phyloP scores from a whole-genome alignment of 352 stramenopile genomes.

The Globisporangium acanthophoron region DNA sequence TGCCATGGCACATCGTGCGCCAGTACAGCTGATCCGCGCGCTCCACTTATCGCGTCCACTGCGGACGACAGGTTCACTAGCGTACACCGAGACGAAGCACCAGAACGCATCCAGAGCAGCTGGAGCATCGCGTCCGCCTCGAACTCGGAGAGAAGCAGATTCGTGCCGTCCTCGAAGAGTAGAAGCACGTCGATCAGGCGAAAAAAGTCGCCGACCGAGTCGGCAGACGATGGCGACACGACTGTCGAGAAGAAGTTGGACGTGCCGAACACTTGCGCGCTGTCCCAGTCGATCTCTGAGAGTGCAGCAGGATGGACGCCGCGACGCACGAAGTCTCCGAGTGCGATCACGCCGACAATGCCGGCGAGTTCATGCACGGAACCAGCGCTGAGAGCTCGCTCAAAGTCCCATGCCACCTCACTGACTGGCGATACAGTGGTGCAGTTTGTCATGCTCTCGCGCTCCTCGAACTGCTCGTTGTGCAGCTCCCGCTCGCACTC shows the following conservation, averaged over 20 bases:
- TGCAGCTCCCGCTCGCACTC: constrained; percentile 62
- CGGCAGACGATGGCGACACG: neutral
- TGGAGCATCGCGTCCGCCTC: constrained; percentile 7
- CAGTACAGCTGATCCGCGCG: neutral
- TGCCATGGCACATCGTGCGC: neutral
- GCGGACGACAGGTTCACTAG: constrained; percentile 2
- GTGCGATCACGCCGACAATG: neutral
- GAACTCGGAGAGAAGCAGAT: constrained; percentile 6
- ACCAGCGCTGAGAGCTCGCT: constrained; percentile 3
- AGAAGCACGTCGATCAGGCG: constrained; percentile 35
- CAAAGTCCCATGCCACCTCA: constrained; percentile 25
- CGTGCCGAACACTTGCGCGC: constrained; percentile 25
- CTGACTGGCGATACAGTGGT: constrained; percentile 4
- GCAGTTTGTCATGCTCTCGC: constrained; percentile 19
- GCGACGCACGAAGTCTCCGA: constrained; percentile 1
- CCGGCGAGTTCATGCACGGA: constrained; percentile 6
- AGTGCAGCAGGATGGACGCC: constrained; percentile 3
- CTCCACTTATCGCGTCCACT: neutral
- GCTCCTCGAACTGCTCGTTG: constrained; percentile 39
- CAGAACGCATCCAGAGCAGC: neutral
- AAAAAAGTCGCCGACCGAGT: constrained; percentile 16
- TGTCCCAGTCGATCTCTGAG: constrained; percentile 20
- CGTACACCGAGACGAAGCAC: neutral
- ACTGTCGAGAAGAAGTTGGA: constrained; percentile 42
- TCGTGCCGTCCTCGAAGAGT: constrained; percentile 30